A percentile compares a stretch with the other conserved stretches of the same genome.
Evolutionary conservation across 2,329 filamentous ascomycete species (phyloP).

Genomic region (Taxawa tesnikishii): DNA sequence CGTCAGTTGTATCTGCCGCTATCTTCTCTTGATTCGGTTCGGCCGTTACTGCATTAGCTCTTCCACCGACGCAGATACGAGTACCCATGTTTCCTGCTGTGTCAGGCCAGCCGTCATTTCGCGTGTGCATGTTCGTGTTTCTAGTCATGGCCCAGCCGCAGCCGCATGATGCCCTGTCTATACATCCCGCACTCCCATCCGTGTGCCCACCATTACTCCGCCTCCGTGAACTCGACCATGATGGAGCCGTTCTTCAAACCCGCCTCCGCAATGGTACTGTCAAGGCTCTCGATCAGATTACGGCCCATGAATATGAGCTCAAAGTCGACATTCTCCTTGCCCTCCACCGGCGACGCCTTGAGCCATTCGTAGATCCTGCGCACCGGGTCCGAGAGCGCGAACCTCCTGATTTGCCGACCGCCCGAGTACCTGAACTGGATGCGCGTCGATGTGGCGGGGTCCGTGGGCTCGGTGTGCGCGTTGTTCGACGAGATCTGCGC

Average conservation of each 20-base stretch:
- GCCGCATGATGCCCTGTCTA: too few species aligned
- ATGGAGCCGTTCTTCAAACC: constrained; percentile 87
- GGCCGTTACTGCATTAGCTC: too few species aligned
- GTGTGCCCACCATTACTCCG: too few species aligned
- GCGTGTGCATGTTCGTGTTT: too few species aligned
- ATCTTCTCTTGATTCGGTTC: too few species aligned
- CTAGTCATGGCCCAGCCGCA: too few species aligned
- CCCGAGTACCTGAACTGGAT: constrained; percentile 86
- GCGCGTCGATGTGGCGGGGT: constrained; percentile 62
- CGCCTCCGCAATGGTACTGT: constrained; percentile 61
- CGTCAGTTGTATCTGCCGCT: too few species aligned
- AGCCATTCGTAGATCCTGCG: constrained; percentile 90
- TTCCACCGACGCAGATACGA: too few species aligned
- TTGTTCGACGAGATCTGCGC: constrained; percentile 56
- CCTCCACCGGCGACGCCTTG: constrained; percentile 74
- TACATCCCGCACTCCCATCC: too few species aligned
- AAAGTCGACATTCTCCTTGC: constrained; percentile 66
- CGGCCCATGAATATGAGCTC: constrained; percentile 81
- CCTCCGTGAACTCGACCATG: constrained; percentile 68
- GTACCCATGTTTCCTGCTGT: too few species aligned
- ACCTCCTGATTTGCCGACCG: constrained; percentile 78
- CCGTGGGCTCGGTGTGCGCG: constrained; percentile 67
- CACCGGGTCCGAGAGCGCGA: constrained; percentile 63
- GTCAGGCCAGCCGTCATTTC: too few species aligned
- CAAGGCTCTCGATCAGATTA: constrained; percentile 67